Base-by-base conservation (phyloP, 768 basidiomycete species). In the Pholiota molesta region DNA sequence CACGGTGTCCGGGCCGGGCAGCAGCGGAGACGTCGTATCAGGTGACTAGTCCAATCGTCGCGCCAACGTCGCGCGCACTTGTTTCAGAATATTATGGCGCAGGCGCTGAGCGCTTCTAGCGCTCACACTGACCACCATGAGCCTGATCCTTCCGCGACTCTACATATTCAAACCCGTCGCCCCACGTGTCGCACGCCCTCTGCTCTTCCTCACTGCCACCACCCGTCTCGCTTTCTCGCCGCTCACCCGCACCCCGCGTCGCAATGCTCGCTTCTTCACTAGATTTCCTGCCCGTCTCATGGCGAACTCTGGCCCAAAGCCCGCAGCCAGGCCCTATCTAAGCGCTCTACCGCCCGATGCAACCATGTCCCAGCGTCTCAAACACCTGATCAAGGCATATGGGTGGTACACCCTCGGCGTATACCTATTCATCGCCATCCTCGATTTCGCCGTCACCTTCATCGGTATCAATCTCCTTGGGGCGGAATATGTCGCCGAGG, bases 351-450 rank as follows among this genome's bases (percentile, higher is more conserved):
- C 84, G 8, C 78, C 84, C 23, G 72, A 85, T 64, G 77, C 83
- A 2, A 75, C 87, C 0, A 78, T 94, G 59, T 86, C 90, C 0
- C 85, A 90, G 72, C 84, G 88, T n/a, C 79, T 95, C 21, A 94
- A 89, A 71, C 83, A 86, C 66, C 89, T 98, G 61, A 89, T 95
- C 62, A 95, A 91, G 72, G 85, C 91, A 3, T 97, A 99, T 72
- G 97, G 97, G 33, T 95, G 93, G 92, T 97, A 96, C 72, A 94
- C 97, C 21, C 82, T 98, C 29, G 95, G 92, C 35, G 88, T 99
- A 21, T 99, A 99, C 79, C 49, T 89, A 63, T 71, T 89, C 55
- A 72, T 99, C 57, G 84, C 86, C 45, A 78, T 80, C 7, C 70
- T 95, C 71, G 97, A 99, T 74, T 95, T 99, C 72, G 78, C 85